Percentiles rank a stretch among this genome's conserved stretches.
phyloP scores from a whole-genome alignment of 2,329 filamentous ascomycete genomes.

The Zymoseptoria tritici region DNA sequence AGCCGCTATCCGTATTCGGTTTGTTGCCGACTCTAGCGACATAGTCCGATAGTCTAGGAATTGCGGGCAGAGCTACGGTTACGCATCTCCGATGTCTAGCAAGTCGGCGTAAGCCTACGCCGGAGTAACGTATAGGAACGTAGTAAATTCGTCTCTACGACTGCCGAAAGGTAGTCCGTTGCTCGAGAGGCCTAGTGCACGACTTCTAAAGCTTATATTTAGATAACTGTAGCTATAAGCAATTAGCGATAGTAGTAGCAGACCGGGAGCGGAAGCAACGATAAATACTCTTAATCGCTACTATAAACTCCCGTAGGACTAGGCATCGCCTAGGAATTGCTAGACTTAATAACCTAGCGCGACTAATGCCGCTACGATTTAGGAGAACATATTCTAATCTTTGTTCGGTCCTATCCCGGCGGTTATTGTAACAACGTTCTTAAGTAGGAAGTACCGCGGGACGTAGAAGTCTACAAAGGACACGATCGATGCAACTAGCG shows the following conservation, averaged over 20 bases:
- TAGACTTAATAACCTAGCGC: slow-evolving; percentile 71
- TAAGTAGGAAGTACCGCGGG: slow-evolving; percentile 66
- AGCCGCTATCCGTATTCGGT: slow-evolving; percentile 43
- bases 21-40: slow-evolving; percentile 32
- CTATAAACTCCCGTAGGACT: slow-evolving; percentile 61
- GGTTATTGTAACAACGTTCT: slow-evolving; percentile 67
- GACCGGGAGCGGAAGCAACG: slow-evolving; percentile 60
- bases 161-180: slow-evolving; percentile 55
- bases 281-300: slow-evolving; percentile 62
- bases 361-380: slow-evolving; percentile 65
- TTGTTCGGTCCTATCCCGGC: slow-evolving; percentile 27
- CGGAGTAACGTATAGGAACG: slow-evolving; percentile 54
- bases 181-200: slow-evolving; percentile 50
- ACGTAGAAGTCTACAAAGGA: slow-evolving; percentile 68
- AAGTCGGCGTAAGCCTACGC: slow-evolving; percentile 52
- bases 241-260: slow-evolving; percentile 50
- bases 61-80: slow-evolving; percentile 53
- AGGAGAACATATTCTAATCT: slow-evolving; percentile 60
- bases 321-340: slow-evolving; percentile 61
- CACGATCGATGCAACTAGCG: slow-evolving; percentile 68
- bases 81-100: slow-evolving; percentile 54
- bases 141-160: slow-evolving; percentile 44
- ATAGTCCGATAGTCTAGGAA: slow-evolving; percentile 61
- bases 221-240: slow-evolving; percentile 57
- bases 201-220: slow-evolving; percentile 15